Conservation (phyloP, 306 rosid species). For the Castanea mollissima region DNA sequence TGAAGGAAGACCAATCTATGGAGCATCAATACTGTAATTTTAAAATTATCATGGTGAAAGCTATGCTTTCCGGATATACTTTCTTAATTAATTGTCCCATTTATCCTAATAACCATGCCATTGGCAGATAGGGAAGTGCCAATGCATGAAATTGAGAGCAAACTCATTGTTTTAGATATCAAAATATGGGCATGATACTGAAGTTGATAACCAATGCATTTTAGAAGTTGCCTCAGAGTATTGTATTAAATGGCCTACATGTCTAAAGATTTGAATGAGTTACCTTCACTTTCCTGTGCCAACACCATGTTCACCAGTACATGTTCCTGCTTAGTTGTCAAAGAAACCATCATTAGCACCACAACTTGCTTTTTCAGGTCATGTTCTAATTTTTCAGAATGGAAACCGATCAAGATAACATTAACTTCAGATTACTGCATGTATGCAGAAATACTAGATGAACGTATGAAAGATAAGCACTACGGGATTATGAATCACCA, state of each 20-base stretch:
- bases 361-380: not conserved
- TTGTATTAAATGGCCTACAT: not conserved
- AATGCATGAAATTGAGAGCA: conserved; percentile 4
- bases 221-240: conserved; percentile 5
- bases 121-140: conserved; percentile 10
- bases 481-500: not conserved
- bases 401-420: conserved; percentile 1
- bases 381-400: not conserved
- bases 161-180: not conserved
- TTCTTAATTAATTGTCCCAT: not conserved
- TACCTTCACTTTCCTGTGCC: conserved; percentile 98
- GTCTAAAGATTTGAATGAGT: not conserved
- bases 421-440: not conserved
- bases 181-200: conserved; percentile 9
- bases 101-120: not conserved
- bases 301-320: conserved; percentile 96
- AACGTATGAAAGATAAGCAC: not conserved
- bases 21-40: not conserved
- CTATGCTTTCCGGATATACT: not conserved
- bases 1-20: not conserved
- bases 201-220: conserved; percentile 15
- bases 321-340: conserved; percentile 65
- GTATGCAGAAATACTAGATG: not conserved
- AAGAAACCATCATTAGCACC: conserved; percentile 25
- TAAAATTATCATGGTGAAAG: not conserved